phyloP scores from a whole-genome alignment of 768 basidiomycete genomes.

The Agaricus sinodeliciosus region DNA sequence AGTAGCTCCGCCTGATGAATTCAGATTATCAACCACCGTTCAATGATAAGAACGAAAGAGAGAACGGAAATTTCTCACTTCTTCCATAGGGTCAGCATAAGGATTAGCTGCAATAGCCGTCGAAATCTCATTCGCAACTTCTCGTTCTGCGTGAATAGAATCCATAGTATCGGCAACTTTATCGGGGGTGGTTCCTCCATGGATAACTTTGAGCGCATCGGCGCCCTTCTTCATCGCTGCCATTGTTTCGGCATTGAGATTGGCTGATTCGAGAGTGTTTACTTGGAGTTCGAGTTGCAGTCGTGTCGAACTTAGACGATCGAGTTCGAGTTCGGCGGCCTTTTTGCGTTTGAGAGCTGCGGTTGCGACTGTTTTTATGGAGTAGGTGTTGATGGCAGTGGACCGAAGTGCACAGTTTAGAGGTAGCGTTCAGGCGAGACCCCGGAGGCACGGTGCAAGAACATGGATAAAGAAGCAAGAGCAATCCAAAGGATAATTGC shows the following conservation, averaged over 20 bases:
- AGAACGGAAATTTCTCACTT: slow-evolving; percentile 39
- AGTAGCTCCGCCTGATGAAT: slow-evolving; percentile 63
- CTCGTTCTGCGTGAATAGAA: slow-evolving; percentile 82
- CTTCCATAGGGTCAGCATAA: slow-evolving; percentile 53
- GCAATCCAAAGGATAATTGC: neutral
- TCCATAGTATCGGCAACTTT: slow-evolving; percentile 91
- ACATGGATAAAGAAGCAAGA: neutral
- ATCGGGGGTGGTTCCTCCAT: slow-evolving; percentile 83
- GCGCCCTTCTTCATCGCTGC: slow-evolving; percentile 94
- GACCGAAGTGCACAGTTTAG: neutral
- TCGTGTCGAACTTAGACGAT: slow-evolving; percentile 76
- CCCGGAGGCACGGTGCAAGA: neutral
- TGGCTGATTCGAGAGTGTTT: slow-evolving; percentile 94
- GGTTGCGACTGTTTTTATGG: slow-evolving; percentile 58
- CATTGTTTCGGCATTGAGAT: slow-evolving; percentile 97
- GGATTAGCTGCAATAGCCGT: slow-evolving; percentile 77
- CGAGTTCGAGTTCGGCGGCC: slow-evolving; percentile 78
- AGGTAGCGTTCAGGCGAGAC: neutral
- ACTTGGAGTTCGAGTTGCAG: slow-evolving; percentile 95
- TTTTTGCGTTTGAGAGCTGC: slow-evolving; percentile 93
- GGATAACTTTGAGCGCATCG: slow-evolving; percentile 83
- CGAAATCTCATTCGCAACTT: slow-evolving; percentile 88
- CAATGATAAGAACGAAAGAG: slow-evolving; percentile 8
- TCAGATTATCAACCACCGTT: neutral
- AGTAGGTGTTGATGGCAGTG: neutral